These are phyloP conservation scores for Colletotrichum cuscutae DNA, from an alignment of 2,329 filamentous ascomycete species.

Conservation along the genomic window DNA sequence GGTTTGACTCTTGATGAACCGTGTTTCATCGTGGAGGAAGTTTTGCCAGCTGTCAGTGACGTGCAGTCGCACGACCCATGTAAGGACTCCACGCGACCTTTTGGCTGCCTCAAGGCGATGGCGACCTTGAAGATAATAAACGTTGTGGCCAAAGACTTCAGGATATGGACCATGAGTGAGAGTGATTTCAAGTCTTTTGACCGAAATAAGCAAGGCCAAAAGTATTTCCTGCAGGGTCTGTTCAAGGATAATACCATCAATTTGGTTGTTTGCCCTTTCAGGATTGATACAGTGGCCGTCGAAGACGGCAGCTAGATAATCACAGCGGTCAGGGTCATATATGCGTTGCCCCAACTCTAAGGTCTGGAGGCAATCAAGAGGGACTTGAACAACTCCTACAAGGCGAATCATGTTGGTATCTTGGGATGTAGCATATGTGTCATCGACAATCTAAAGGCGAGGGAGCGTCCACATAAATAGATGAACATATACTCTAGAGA, in stretches of 20 bases:
- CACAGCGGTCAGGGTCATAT: constrained; percentile 3
- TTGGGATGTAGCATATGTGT: too few species aligned
- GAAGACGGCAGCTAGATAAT: constrained; percentile 5
- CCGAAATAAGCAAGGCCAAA: not conserved
- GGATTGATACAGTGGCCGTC: not conserved
- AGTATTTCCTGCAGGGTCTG: constrained; percentile 8
- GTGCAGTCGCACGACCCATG: constrained; percentile 2
- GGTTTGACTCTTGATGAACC: constrained; percentile 6
- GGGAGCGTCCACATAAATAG: too few species aligned
- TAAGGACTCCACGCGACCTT: not conserved
- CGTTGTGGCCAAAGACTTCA: not conserved
- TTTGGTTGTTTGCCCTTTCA: not conserved
- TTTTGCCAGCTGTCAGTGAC: not conserved
- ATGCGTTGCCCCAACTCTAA: not conserved
- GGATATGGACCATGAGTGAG: constrained; percentile 5
- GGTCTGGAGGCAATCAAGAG: not conserved
- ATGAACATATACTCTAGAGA: too few species aligned
- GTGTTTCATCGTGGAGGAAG: constrained; percentile 1
- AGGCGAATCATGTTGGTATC: constrained; percentile 3
- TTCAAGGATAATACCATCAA: constrained; percentile 9
- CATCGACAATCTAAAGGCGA: too few species aligned
- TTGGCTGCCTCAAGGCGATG: constrained; percentile 14
- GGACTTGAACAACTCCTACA: constrained; percentile 8
- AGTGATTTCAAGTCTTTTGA: not conserved
- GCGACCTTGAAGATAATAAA: constrained; percentile 7